These are phyloP conservation scores for Aureobasidium lini DNA, from an alignment of 2,329 filamentous ascomycete genomes.

Conservation along the genomic window DNA sequence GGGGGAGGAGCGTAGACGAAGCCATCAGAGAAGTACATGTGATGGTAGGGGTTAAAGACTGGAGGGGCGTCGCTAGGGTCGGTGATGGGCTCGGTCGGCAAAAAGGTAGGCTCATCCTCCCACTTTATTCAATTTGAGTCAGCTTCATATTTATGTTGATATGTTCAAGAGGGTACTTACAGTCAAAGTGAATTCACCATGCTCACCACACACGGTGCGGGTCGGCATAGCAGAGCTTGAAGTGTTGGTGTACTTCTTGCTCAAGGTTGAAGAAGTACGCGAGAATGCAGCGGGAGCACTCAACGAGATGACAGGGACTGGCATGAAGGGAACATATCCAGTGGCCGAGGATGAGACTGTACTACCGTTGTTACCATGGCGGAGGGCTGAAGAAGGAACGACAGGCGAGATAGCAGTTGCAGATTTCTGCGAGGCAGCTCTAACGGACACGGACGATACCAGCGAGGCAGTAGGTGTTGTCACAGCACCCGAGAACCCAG, in stretches of 20 bases:
- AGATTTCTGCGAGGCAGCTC: background rate
- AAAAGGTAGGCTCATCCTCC: slow-evolving; percentile 31
- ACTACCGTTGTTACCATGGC: background rate
- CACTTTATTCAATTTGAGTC: slow-evolving; percentile 21
- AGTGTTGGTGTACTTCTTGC: slow-evolving; percentile 5
- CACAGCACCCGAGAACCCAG: background rate
- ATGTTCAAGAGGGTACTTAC: slow-evolving; percentile 15
- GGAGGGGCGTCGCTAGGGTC: slow-evolving; percentile 31
- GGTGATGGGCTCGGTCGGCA: slow-evolving; percentile 24
- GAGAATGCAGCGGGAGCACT: background rate
- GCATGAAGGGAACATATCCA: background rate
- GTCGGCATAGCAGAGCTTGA: background rate
- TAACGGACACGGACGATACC: background rate
- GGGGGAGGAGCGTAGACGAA: slow-evolving; percentile 42
- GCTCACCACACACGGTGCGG: slow-evolving; percentile 34
- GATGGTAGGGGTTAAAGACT: slow-evolving; percentile 43
- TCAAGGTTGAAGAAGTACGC: slow-evolving; percentile 3
- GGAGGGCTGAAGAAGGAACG: background rate
- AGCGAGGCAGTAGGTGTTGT: background rate
- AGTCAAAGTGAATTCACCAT: slow-evolving; percentile 34
- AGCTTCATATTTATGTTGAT: slow-evolving; percentile 19
- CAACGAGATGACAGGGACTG: background rate
- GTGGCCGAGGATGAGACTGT: background rate
- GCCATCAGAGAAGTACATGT: slow-evolving; percentile 45
- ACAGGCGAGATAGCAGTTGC: background rate